Conservation (phyloP, 352 stramenopile species). For the Phytophthora cajani region DNA sequence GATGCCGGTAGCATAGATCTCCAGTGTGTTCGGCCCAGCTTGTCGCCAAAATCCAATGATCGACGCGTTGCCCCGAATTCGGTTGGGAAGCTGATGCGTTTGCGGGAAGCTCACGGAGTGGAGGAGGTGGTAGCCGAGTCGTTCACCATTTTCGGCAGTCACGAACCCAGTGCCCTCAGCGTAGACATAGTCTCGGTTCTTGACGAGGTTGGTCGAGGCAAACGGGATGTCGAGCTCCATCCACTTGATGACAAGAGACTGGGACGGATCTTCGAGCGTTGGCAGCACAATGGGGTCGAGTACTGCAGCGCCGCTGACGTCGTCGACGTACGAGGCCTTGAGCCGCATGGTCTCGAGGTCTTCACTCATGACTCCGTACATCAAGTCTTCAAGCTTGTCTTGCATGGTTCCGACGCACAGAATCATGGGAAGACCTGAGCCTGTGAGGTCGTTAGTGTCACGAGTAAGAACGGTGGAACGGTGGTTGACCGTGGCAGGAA, state of each 20-base stretch:
- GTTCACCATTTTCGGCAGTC: conserved; percentile 27
- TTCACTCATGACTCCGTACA: conserved; percentile 36
- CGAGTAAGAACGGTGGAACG: too few species aligned
- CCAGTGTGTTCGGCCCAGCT: conserved; percentile 23
- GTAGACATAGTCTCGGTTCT: conserved; percentile 42
- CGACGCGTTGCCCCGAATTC: conserved; percentile 44
- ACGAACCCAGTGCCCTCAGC: conserved; percentile 39
- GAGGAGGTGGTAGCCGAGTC: conserved; percentile 45
- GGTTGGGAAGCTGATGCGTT: conserved; percentile 33
- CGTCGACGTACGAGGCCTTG: conserved; percentile 38
- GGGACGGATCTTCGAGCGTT: conserved; percentile 32
- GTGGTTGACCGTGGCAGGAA: too few species aligned
- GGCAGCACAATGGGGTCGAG: conserved; percentile 33
- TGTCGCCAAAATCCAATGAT: conserved; percentile 45
- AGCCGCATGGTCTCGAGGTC: conserved; percentile 26
- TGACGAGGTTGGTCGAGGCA: conserved; percentile 20
- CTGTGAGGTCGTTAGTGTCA: neutral
- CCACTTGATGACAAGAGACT: conserved; percentile 38
- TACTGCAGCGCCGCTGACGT: conserved; percentile 22
- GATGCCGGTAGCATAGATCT: conserved; percentile 40
- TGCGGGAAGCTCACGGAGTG: conserved; percentile 44
- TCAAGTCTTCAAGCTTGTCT: conserved; percentile 32
- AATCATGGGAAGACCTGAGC: conserved; percentile 23
- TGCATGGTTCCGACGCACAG: conserved; percentile 25
- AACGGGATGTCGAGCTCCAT: conserved; percentile 33